Evolutionary conservation across 2,329 filamentous ascomycete species (phyloP), one percentile per base, ranked within the genome.

Genomic region (Penicillium sp.): DNA sequence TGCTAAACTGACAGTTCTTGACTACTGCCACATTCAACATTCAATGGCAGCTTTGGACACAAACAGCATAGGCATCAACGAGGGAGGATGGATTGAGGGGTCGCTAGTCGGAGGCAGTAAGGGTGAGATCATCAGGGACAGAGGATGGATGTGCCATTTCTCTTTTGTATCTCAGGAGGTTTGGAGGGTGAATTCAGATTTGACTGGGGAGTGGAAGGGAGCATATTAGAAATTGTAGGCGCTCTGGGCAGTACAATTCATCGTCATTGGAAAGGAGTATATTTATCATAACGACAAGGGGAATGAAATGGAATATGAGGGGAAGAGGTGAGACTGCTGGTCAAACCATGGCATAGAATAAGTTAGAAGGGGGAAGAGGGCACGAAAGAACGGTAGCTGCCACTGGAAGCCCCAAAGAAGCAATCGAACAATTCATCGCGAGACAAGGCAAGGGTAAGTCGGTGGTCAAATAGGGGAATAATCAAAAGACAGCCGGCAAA

Each of bases 271-370:
- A 53, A 58, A 66, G 58, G 54, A 68, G 64, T 67, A 69, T 68
- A 69, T 68, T 69, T 67, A 69, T 69, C 63, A 59, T 68, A 67
- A 67, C 59, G 59, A 65, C 61, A 63, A 66, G 63, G 60, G 66
- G 50, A 53, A 53, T 61, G 57, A 56, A 55, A 64, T 42, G 34
- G 57, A 51, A 51, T 41, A 59, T 60, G 35, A 43, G 20, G 52
- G 43, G 54, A 14, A 10, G 11, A 25, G 39, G 14, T 35, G 14
- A 17, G 11, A 15, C 22, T 25, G 31, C 17, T 31, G 34, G 20
- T 49, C 38, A 55, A 28, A 49, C 15, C 45, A 53, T 17, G 22
- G 25, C 20, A 6, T 25, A 42, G 17, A 42, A 20, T 22, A 17
- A 34, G 10, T 17, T 4, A 51, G 49, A 22, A 37, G 14, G 12